Evolutionary conservation across 495 filamentous ascomycete genomes (phyloP).

Genomic region (Annulohypoxylon maeteangense): DNA sequence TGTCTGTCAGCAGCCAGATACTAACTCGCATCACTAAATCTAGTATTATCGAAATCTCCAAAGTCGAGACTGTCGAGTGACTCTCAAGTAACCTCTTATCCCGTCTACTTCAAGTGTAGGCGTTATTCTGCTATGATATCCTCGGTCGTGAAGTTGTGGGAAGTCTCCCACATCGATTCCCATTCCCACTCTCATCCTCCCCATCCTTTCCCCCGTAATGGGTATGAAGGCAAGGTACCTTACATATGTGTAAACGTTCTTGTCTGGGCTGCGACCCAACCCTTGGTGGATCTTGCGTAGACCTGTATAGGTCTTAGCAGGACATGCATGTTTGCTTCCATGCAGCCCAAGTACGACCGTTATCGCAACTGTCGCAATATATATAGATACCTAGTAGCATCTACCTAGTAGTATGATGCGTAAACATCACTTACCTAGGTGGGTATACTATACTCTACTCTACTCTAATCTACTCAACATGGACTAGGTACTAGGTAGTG

Average conservation of each 20-base stretch:
- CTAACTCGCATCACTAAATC: not conserved
- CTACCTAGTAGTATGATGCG: not conserved
- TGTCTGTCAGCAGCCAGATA: too few species aligned
- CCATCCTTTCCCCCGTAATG: constrained; percentile 6
- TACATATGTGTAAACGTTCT: constrained; percentile 28
- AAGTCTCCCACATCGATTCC: constrained; percentile 12
- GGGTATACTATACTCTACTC: not conserved
- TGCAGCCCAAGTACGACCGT: constrained; percentile 1
- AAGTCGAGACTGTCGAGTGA: not conserved
- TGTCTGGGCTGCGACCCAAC: constrained; percentile 9
- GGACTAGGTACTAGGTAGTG: not conserved
- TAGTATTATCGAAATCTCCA: not conserved
- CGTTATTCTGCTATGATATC: not conserved
- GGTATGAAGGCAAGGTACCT: constrained; percentile 25
- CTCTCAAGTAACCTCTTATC: not conserved
- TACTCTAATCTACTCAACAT: too few species aligned
- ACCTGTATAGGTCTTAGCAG: not conserved
- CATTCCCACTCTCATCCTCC: not conserved
- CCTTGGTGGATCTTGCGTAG: constrained; percentile 2
- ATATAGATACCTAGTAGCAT: not conserved
- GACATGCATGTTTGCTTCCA: constrained; percentile 3
- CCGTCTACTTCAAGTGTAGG: not conserved
- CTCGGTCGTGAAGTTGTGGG: not conserved
- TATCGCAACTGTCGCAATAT: not conserved
- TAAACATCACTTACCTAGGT: not conserved